Base-by-base conservation (phyloP, 2,329 filamentous ascomycete species). In the Colletotrichum sp. region DNA sequence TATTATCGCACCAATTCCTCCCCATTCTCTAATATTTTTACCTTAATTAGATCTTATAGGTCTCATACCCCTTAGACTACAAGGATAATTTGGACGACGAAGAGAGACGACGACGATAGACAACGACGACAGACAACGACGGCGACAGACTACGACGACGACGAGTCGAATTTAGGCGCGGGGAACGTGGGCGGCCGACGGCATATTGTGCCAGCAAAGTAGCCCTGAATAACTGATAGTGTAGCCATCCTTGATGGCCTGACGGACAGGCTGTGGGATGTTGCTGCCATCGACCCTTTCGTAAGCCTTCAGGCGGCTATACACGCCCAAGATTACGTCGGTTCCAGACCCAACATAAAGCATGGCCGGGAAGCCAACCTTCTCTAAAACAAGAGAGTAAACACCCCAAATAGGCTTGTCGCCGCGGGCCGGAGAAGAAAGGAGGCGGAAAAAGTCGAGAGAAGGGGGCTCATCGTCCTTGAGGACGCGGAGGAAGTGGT, bases 171-270 rank as follows among this genome's bases (percentile, higher is more conserved):
- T 8, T 9, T 16, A 5, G 36, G 36, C 36, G 34, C 34, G 6
- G 34, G 34, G 34, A 13, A 36, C 34, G 34, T 36, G 34, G 34
- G 34, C 34, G 34, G 34, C 36, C 3, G 8, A 44, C 36, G 36
- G 36, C 7, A 39, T 0, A 5, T 44, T 0, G 36, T 44, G 36
- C 36, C 1, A 44, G 36, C 36, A 44, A 6, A 44, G 36, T 44
- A 44, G 16, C 0, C 36, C 36, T 6, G 4, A 0, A 16, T 5
- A 2, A 19, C 1, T 44, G 19, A 11, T n/a, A 2, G 9, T 6
- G 0, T 44, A n/a, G 36, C 36, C 16, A 44, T 44, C 9, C 39
- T 44, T 44, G 39, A 44, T 44, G 3, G 19, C 39, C 8, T n/a
- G 5, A 0, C 39, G 39, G 8, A 44, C 39, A 6, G n/a, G 39